phyloP scores from a whole-genome alignment of 2,329 filamentous ascomycete genomes.

The Calonectria naviculata region DNA sequence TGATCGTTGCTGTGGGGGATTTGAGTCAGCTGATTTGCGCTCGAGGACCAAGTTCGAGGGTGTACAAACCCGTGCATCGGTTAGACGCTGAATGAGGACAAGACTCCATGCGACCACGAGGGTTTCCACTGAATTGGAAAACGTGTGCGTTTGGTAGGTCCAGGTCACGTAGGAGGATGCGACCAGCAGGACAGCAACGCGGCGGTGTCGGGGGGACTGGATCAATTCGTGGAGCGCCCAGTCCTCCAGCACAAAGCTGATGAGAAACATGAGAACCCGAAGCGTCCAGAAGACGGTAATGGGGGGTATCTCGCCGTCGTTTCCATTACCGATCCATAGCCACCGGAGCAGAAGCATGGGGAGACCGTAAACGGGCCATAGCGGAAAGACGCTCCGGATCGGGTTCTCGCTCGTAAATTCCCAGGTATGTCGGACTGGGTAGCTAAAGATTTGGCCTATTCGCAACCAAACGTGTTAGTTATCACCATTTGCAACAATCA shows the following conservation, averaged over 20 bases:
- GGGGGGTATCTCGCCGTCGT: slow-evolving; percentile 82
- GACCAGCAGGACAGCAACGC: slow-evolving; percentile 82
- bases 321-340: slow-evolving; percentile 88
- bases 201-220: slow-evolving; percentile 76
- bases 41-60: slow-evolving; percentile 5
- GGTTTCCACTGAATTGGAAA: slow-evolving; percentile 97
- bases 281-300: slow-evolving; percentile 90
- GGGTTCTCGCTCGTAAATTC: slow-evolving; percentile 91
- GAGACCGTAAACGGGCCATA: slow-evolving; percentile 95
- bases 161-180: slow-evolving; percentile 98
- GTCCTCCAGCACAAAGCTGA: slow-evolving; percentile 97
- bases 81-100: slow-evolving; percentile 89
- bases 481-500: neutral
- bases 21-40: slow-evolving; percentile 38
- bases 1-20: slow-evolving; percentile 70
- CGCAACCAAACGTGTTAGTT: slow-evolving; percentile 19
- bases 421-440: slow-evolving; percentile 91
- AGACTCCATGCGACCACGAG: slow-evolving; percentile 92
- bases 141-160: slow-evolving; percentile 98
- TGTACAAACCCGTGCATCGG: slow-evolving; percentile 76
- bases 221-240: slow-evolving; percentile 97
- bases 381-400: slow-evolving; percentile 93
- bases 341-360: slow-evolving; percentile 94
- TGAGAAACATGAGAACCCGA: slow-evolving; percentile 89
- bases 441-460: slow-evolving; percentile 90